Evolutionary conservation across 805 yeast genomes (phyloP).

Genomic region (Schwanniomyces sp.): DNA sequence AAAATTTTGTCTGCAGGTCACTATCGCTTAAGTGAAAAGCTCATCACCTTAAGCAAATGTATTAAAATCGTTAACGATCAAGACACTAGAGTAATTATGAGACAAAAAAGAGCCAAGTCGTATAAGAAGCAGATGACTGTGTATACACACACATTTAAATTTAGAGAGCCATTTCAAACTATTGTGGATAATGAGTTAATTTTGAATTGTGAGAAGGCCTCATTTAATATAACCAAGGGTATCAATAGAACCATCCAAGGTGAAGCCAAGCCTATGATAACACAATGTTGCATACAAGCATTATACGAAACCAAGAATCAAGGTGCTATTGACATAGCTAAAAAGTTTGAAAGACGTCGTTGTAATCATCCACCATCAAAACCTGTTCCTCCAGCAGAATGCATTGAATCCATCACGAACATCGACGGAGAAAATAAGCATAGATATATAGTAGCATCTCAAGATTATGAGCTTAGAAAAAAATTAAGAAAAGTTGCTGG

Average conservation of each 20-base stretch:
- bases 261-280: conserved; percentile 84
- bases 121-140: conserved; percentile 91
- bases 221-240: conserved; percentile 80
- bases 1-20: not conserved
- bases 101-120: conserved; percentile 93
- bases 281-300: conserved; percentile 93
- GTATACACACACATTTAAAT: conserved; percentile 81
- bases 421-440: conserved; percentile 82
- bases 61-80: not conserved
- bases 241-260: conserved; percentile 79
- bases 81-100: conserved; percentile 49
- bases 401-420: conserved; percentile 69
- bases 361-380: conserved; percentile 78
- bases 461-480: conserved; percentile 67
- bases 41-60: not conserved
- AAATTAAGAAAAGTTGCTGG: conserved; percentile 79
- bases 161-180: conserved; percentile 92
- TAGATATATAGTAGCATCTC: conserved; percentile 86
- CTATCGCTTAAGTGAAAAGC: not conserved
- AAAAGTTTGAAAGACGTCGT: conserved; percentile 83
- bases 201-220: conserved; percentile 60
- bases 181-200: conserved; percentile 81
- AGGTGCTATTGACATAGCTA: conserved; percentile 77
- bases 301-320: conserved; percentile 72
- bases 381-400: conserved; percentile 66